Base-by-base conservation (phyloP, 208 protist species). In the Tetramitus jugosus region DNA sequence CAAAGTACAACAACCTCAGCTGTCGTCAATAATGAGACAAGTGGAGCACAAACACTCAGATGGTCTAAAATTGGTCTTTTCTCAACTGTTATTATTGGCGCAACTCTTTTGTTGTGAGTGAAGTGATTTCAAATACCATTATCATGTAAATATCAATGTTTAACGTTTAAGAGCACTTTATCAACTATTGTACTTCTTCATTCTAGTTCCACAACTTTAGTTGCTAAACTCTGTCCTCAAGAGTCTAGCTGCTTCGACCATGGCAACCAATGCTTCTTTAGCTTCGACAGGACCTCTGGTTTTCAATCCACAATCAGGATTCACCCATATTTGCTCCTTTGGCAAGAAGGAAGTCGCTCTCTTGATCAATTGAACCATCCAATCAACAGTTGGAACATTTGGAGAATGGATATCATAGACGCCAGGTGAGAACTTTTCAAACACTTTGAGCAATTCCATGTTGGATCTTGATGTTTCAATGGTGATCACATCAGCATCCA, bases 381-480 rank as follows among this genome's bases (percentile, higher is more conserved):
- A 77, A 53, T 91, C 85, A 40, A 84, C 80, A 7, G 79, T 85
- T 60, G 91, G 91, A 45, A 94, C 85, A 80, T 86, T 85, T 49
- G 91, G 91, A 26, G 85, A 90, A 83, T 94, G 91, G 64, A 93
- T 93, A 82, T 94, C 91, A 78, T 93, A 94, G 31, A 94, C 87
- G 61, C 91, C 91, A 45, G 90, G 88, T 49, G 61, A 76, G 60
- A 89, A 90, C 52, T 81, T 82, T 64, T 81, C 74, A 76, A 93
- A 93, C 0, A 84, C 88, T 52, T 81, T 76, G 29, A 94, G 80
- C 23, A 91, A 71, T 79, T 94, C 88, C 77, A 91, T 89, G 78
- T 92, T 84, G 14, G 83, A 89, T 77, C 88, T 88, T 2, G 86
- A 85, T 20, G 85, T 88, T 84, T 94, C 91, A 31, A 94, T 89